Conservation (phyloP, 495 filamentous ascomycete genomes). For the Mycothermus thermophilus region DNA sequence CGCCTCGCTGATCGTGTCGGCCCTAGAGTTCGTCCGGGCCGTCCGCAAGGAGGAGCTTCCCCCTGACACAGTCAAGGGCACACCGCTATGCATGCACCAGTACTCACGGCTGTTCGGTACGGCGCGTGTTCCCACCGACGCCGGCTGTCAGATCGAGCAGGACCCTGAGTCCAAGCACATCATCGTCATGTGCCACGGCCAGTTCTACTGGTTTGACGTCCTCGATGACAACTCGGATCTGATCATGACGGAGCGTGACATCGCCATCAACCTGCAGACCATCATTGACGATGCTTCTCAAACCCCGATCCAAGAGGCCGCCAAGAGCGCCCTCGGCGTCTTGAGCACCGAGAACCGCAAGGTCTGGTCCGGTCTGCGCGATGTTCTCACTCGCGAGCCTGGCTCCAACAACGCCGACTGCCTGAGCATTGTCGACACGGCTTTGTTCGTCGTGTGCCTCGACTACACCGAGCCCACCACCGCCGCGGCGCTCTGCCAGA, state of each 20-base stretch:
- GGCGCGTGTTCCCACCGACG: conserved; percentile 83
- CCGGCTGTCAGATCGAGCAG: conserved; percentile 91
- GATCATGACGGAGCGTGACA: conserved; percentile 95
- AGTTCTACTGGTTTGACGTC: conserved; percentile 99
- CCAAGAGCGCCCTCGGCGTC: conserved; percentile 84
- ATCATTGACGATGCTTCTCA: conserved; percentile 82
- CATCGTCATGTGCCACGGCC: conserved; percentile 86
- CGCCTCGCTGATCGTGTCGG: conserved; percentile 80
- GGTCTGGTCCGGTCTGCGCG: conserved; percentile 81
- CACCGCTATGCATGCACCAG: conserved; percentile 92
- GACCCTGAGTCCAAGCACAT: conserved; percentile 80
- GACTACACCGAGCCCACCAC: conserved; percentile 78
- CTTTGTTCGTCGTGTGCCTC: conserved; percentile 81
- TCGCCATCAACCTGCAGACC: conserved; percentile 81
- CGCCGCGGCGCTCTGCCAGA: conserved; percentile 73
- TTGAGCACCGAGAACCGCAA: conserved; percentile 94
- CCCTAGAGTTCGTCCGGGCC: conserved; percentile 82
- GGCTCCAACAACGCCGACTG: conserved; percentile 91
- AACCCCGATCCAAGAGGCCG: conserved; percentile 83
- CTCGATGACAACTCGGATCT: conserved; percentile 85
- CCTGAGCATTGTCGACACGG: conserved; percentile 84
- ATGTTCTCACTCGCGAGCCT: conserved; percentile 75
- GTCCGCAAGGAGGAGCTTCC: conserved; percentile 87
- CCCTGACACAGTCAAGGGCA: conserved; percentile 70
- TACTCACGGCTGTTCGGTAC: conserved; percentile 94